Evolutionary conservation across 1,284 basidiomycete species (phyloP).

Genomic region (Fomitiporia mediterranea): DNA sequence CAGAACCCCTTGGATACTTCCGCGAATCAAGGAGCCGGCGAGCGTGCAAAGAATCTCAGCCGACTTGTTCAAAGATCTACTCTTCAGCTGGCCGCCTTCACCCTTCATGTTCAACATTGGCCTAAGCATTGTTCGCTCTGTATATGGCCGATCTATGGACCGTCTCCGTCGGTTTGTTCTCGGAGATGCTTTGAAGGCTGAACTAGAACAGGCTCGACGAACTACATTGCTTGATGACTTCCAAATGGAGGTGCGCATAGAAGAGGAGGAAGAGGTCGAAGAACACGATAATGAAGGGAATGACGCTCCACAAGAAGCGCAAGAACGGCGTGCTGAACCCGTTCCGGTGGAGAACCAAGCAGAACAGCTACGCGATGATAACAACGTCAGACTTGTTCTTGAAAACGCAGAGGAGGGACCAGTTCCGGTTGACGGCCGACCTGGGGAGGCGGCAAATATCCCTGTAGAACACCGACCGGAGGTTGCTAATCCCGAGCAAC

Average conservation of each 20-base stretch:
- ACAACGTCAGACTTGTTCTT: slow-evolving; percentile 15
- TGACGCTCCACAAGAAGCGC: neutral
- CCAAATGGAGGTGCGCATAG: slow-evolving; percentile 11
- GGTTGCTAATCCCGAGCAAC: too few relatives aligned
- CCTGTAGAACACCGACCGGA: neutral
- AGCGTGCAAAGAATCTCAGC: slow-evolving; percentile 22
- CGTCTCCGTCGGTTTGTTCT: slow-evolving; percentile 45
- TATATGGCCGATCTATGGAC: slow-evolving; percentile 41
- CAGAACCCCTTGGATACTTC: slow-evolving; percentile 18
- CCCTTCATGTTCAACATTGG: slow-evolving; percentile 50
- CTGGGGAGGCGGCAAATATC: neutral
- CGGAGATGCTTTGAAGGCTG: slow-evolving; percentile 29
- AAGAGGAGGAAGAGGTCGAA: neutral
- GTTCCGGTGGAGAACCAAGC: slow-evolving; percentile 1
- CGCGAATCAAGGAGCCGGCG: neutral
- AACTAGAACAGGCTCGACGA: slow-evolving; percentile 11
- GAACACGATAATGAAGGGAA: neutral
- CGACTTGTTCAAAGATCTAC: slow-evolving; percentile 16
- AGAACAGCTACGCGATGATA: slow-evolving; percentile 9
- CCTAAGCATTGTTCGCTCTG: slow-evolving; percentile 42
- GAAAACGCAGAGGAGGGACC: slow-evolving; percentile 6
- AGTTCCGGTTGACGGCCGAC: neutral
- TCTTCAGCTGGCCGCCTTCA: slow-evolving; percentile 54
- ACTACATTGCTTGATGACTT: slow-evolving; percentile 29
- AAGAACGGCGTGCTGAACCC: neutral